phyloP scores from a whole-genome alignment of 768 basidiomycete genomes.

The Trichaptum fuscoviolaceum region DNA sequence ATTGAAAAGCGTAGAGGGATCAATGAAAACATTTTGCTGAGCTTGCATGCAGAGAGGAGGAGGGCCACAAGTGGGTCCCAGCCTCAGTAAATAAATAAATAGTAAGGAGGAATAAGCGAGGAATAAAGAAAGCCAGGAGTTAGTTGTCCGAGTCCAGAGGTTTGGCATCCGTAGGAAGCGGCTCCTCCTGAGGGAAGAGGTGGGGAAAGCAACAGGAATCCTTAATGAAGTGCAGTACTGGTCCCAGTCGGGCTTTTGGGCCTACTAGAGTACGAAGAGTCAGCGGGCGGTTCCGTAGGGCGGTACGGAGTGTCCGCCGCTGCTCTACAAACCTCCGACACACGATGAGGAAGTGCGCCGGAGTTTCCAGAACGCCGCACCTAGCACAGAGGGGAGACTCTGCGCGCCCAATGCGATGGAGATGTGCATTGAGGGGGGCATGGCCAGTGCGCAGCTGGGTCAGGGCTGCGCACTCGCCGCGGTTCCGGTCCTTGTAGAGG shows the following conservation, averaged over 20 bases:
- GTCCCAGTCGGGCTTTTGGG: neutral
- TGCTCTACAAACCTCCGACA: conserved; percentile 17
- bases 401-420: conserved; percentile 22
- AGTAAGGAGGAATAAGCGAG: neutral
- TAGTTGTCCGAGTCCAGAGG: neutral
- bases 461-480: conserved; percentile 15
- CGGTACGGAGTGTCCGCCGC: neutral
- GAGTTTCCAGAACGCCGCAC: conserved; percentile 24
- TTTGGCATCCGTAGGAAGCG: neutral
- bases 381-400: conserved; percentile 23
- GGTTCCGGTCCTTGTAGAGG: conserved; percentile 1
- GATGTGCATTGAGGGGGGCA: conserved; percentile 24
- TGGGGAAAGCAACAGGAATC: neutral
- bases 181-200: neutral
- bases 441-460: conserved; percentile 28
- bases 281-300: neutral
- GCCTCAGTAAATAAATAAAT: neutral
- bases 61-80: neutral
- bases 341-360: conserved; percentile 24
- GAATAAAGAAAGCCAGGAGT: neutral
- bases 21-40: neutral
- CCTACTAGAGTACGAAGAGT: neutral
- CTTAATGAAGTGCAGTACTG: neutral
- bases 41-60: neutral
- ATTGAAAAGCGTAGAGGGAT: neutral